Conservation (phyloP, 1,139 yeast species). For the Sugiyamaella neomexicana region DNA sequence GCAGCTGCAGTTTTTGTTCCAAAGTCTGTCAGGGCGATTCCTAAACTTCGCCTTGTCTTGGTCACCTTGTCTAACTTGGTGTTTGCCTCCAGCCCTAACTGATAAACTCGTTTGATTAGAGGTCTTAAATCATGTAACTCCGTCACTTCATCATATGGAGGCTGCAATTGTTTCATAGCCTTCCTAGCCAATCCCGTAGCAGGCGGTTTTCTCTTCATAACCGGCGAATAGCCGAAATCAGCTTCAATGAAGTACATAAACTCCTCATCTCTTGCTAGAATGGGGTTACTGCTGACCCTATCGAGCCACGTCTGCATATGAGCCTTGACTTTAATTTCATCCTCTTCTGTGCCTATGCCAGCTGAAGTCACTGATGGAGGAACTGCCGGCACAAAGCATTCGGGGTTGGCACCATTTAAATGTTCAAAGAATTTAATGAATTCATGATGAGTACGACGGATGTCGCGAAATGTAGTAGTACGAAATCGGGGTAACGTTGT, state of each 20-base stretch:
- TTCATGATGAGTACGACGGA: conserved; percentile 81
- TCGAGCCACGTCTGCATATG: conserved; percentile 87
- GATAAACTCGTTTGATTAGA: conserved; percentile 72
- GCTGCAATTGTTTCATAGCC: conserved; percentile 85
- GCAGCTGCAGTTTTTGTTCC: conserved; percentile 57
- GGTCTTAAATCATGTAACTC: conserved; percentile 88
- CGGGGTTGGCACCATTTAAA: conserved; percentile 77
- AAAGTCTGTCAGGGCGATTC: conserved; percentile 61
- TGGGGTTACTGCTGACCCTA: conserved; percentile 69
- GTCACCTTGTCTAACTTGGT: conserved; percentile 56
- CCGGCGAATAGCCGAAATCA: conserved; percentile 64
- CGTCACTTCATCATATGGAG: conserved; percentile 84
- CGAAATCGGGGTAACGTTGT: conserved; percentile 66
- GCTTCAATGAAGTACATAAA: conserved; percentile 83
- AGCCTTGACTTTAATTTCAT: conserved; percentile 54
- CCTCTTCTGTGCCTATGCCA: conserved; percentile 84
- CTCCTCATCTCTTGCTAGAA: conserved; percentile 83
- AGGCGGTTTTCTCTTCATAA: conserved; percentile 52
- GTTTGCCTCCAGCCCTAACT: conserved; percentile 57
- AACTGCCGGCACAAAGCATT: conserved; percentile 88
- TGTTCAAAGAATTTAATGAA: conserved; percentile 74
- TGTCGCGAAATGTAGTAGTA: conserved; percentile 65
- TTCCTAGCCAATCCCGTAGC: conserved; percentile 82
- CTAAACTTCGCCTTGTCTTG: conserved; percentile 56
- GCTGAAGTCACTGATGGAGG: conserved; percentile 75